Percentiles rank a stretch among this genome's conserved stretches.
These are phyloP conservation scores for Phytophthora pistaciae DNA, from an alignment of 352 stramenopile species.

Conservation along the genomic window DNA sequence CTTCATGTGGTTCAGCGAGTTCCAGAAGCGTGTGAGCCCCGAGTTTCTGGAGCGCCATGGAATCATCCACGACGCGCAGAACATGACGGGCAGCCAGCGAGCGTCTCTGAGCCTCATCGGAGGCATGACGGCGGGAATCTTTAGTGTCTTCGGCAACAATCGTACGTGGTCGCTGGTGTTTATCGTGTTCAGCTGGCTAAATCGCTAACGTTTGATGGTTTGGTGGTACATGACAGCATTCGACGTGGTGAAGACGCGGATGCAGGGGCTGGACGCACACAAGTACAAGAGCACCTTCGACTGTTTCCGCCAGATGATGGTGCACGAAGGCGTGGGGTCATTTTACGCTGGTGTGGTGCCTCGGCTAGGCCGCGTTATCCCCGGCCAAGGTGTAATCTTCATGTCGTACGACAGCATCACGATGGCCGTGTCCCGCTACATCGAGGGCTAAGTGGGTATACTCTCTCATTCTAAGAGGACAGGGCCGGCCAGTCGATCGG, in stretches of 20 bases:
- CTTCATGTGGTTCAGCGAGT: constrained; percentile 98
- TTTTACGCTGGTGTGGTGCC: constrained; percentile 96
- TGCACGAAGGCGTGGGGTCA: constrained; percentile 86
- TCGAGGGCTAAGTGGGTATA: constrained; percentile 43
- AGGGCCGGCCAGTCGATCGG: background rate
- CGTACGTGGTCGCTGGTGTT: too few relatives aligned
- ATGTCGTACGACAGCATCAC: constrained; percentile 93
- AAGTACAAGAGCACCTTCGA: constrained; percentile 90
- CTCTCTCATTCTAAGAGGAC: constrained; percentile 1
- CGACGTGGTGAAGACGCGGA: constrained; percentile 88
- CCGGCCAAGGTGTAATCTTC: constrained; percentile 98
- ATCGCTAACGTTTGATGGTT: background rate
- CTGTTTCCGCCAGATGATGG: constrained; percentile 92
- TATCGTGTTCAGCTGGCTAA: constrained; percentile 13
- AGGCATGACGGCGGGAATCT: constrained; percentile 88
- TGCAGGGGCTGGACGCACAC: constrained; percentile 78
- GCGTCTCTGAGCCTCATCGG: constrained; percentile 93
- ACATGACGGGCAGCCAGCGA: constrained; percentile 72
- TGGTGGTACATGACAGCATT: constrained; percentile 51
- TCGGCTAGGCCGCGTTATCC: constrained; percentile 94
- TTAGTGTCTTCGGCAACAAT: too few relatives aligned
- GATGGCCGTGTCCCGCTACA: constrained; percentile 54
- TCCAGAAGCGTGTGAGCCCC: constrained; percentile 81
- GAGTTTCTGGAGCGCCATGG: constrained; percentile 59
- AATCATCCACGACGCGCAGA: constrained; percentile 76